phyloP scores from a whole-genome alignment of 306 rosid genomes.

The Lathyrus aphaca region DNA sequence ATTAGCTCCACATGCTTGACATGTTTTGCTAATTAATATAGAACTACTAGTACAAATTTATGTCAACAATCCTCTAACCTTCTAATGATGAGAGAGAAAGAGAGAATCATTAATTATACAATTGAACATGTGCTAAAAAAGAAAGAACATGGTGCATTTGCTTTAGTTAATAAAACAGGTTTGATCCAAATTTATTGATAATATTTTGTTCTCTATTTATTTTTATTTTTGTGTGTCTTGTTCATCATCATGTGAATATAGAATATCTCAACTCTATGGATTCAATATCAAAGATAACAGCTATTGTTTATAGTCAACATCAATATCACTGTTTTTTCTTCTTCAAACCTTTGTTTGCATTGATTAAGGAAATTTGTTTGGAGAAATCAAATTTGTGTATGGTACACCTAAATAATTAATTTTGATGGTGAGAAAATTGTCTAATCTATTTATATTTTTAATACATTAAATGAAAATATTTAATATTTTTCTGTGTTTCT shows the following conservation, averaged over 20 bases:
- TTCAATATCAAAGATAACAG: not conserved
- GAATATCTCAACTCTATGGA: not conserved
- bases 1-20: slow-evolving; percentile 37
- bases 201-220: not conserved
- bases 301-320: not conserved
- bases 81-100: not conserved
- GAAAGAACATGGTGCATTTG: not conserved
- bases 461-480: not conserved
- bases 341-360: not conserved
- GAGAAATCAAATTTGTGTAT: not conserved
- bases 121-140: not conserved
- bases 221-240: not conserved
- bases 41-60: not conserved
- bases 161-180: slow-evolving; percentile 6
- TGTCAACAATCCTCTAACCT: slow-evolving; percentile 14
- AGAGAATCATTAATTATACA: not conserved
- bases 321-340: not conserved
- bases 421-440: not conserved
- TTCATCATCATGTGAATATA: not conserved
- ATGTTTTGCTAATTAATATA: slow-evolving; percentile 13
- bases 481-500: too few species aligned
- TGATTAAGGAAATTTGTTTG: not conserved
- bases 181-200: not conserved
- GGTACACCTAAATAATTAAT: not conserved
- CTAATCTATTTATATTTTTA: not conserved